Percentiles rank a stretch among this genome's conserved stretches.
Conservation (phyloP, 1,284 basidiomycete species). For the Sanghuangporus weigelae region DNA sequence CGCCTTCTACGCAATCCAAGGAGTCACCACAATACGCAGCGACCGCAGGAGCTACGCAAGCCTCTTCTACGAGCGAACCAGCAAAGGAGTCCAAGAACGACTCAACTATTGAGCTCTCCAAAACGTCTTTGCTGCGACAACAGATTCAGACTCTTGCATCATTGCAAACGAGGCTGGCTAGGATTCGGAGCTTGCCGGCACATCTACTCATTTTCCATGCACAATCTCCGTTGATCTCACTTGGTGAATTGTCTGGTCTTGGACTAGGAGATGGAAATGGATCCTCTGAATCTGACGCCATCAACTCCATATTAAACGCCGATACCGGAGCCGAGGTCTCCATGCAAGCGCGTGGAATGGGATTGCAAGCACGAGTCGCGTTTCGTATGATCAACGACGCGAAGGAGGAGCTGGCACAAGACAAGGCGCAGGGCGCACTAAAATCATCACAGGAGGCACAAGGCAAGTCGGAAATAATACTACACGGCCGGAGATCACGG, state of each 20-base stretch:
- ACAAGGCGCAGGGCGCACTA: constrained; percentile 29
- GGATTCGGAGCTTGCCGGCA: constrained; percentile 9
- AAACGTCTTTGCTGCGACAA: background rate
- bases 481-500: constrained; percentile 39
- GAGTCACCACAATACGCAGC: background rate
- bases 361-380: constrained; percentile 3
- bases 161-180: background rate
- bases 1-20: background rate
- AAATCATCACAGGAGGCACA: constrained; percentile 39
- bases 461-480: constrained; percentile 42
- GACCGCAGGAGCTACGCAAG: background rate
- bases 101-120: background rate
- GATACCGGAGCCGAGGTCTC: background rate
- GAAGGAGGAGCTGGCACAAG: background rate
- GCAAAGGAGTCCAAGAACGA: background rate
- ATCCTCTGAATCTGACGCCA: background rate
- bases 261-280: constrained; percentile 1
- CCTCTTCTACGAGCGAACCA: background rate
- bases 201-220: constrained; percentile 11
- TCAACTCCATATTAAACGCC: background rate
- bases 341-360: constrained; percentile 1
- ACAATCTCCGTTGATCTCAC: constrained; percentile 8
- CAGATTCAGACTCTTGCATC: constrained; percentile 6
- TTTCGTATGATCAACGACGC: constrained; percentile 11
- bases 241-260: constrained; percentile 1